Base-by-base conservation (phyloP, 495 filamentous ascomycete species). In the Trypethelium eluteriae region DNA sequence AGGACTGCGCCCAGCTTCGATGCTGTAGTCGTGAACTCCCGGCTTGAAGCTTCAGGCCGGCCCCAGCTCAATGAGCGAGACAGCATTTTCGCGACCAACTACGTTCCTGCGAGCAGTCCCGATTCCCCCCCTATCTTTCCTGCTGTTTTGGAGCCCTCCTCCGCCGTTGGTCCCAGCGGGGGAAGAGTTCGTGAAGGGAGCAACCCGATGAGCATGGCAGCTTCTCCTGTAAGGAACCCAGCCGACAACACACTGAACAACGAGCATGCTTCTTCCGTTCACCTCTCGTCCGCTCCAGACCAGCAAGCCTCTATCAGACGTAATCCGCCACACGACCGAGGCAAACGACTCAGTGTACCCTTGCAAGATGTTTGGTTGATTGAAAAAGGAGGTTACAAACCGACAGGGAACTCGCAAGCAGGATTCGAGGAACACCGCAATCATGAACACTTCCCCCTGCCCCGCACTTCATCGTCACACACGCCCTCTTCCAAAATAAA, bases 41-140 rank as follows among this genome's bases (percentile, higher is more conserved):
- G 32, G 32, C 53, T 59, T 34, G 53, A 59, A 36, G 53, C 53
- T 70, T 68, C 68, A 11, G 68, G 67, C 18, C 67, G 64, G 49
- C 83, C 83, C 38, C 83, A 84, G 73, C 74, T 87, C 70, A 83
- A 83, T 12, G 85, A 88, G 70, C 74, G 85, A 64, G 85, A 88
- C 66, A 85, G 82, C 73, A 87, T 87, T 73, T 86, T 86, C 70
- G 85, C 85, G 53, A 86, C 84, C 1, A 81, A 84, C 67, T 87
- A 86, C 71, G 74, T 81, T 0, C 77, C 76, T 50, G 79, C 81
- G 53, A 82, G 82, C 65, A 82, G 76, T 71, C 83, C 84, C 67
- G 78, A 59, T 32, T 59, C 53, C 7, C 53, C 53, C 7, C 53
- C 53, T 7, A 34, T 4, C 53, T 59, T 53, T 18, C 49, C 53